phyloP scores from a whole-genome alignment of 2,329 filamentous ascomycete species.

The Fusarium denticulatum region DNA sequence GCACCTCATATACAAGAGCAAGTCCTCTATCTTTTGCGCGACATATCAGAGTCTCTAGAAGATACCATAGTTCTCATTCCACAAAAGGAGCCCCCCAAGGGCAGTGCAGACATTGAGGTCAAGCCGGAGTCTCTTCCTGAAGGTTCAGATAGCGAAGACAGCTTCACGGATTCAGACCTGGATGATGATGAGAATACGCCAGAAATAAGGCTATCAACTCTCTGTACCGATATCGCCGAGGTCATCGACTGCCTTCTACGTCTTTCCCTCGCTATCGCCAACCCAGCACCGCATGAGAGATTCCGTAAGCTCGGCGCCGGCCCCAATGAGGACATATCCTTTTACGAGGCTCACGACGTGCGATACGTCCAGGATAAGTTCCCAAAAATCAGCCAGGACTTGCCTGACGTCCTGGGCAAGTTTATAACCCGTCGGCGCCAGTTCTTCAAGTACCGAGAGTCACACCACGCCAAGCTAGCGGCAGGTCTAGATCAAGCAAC shows the following conservation, averaged over 20 bases:
- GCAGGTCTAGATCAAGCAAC: background rate
- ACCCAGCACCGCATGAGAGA: constrained; percentile 50
- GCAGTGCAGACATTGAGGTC: rapidly evolving
- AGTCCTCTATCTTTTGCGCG: constrained; percentile 36
- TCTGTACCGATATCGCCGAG: constrained; percentile 35
- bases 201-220: background rate
- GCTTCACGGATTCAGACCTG: background rate
- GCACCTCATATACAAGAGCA: constrained; percentile 29
- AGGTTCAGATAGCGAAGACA: background rate
- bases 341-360: constrained; percentile 43
- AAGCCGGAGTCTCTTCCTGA: rapidly evolving
- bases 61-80: background rate
- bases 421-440: constrained; percentile 49
- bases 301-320: constrained; percentile 24
- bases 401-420: constrained; percentile 44
- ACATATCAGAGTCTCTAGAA: constrained; percentile 16
- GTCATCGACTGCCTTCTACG: constrained; percentile 48
- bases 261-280: constrained; percentile 50
- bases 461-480: constrained; percentile 48
- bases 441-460: constrained; percentile 51
- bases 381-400: background rate
- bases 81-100: rapidly evolving
- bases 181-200: rapidly evolving
- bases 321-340: constrained; percentile 27
- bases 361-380: constrained; percentile 48